Evolutionary conservation across 495 filamentous ascomycete species (phyloP).

Genomic region (Penicillium goetzii): DNA sequence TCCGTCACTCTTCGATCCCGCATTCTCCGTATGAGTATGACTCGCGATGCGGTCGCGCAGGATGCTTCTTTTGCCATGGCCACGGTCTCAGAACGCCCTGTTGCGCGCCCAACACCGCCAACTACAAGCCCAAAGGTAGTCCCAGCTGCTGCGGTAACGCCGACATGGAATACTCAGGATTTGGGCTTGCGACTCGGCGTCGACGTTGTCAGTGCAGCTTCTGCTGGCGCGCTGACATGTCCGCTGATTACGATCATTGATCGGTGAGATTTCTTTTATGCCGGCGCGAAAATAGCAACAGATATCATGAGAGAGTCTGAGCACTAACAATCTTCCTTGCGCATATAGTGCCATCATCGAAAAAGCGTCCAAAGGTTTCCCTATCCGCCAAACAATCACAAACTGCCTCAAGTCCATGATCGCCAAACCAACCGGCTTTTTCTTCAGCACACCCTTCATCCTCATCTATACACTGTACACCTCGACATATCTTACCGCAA

Average conservation of each 20-base stretch:
- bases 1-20: conserved; percentile 8
- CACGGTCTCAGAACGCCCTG: conserved; percentile 29
- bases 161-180: conserved; percentile 77
- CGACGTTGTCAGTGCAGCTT: conserved; percentile 73
- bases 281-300: not conserved
- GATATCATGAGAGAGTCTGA: not conserved
- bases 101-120: conserved; percentile 17
- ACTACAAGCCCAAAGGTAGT: not conserved
- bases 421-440: conserved; percentile 66
- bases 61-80: conserved; percentile 36
- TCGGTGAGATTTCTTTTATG: conserved; percentile 57
- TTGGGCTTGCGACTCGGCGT: conserved; percentile 68
- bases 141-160: not conserved
- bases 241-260: conserved; percentile 91
- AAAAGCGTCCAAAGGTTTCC: conserved; percentile 81
- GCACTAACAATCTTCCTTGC: conserved; percentile 1
- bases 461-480: conserved; percentile 89
- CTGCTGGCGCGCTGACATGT: conserved; percentile 81
- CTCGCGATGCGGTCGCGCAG: conserved; percentile 38
- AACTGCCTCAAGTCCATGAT: conserved; percentile 66
- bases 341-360: conserved; percentile 82
- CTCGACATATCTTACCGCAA: conserved; percentile 90
- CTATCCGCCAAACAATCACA: conserved; percentile 69
- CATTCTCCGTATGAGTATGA: conserved; percentile 30
- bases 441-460: conserved; percentile 80